Conservation (phyloP, 139 green algal genomes). For the Limnomonas spitsbergensis region DNA sequence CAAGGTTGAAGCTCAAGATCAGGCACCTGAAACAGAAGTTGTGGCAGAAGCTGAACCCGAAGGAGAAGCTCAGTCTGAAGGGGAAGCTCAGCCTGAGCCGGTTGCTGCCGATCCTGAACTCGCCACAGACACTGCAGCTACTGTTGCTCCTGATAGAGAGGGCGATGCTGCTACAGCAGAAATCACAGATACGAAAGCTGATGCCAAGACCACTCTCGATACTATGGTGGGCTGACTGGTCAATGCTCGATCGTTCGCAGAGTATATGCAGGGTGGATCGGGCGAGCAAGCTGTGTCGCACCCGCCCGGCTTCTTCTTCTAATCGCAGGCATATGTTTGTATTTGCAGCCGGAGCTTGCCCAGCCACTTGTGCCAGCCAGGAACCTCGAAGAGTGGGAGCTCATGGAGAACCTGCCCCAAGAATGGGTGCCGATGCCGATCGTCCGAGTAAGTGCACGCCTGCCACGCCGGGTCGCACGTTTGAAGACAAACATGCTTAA, state of each 20-base stretch:
- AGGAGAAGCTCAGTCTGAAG: background rate
- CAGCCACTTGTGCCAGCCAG: background rate
- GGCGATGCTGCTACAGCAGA: too few species aligned
- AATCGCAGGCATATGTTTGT: background rate
- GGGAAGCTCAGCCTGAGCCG: background rate
- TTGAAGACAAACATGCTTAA: background rate
- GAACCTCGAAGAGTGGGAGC: conserved; percentile 56
- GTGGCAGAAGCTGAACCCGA: background rate
- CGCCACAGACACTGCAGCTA: too few species aligned
- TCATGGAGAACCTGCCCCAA: conserved; percentile 47
- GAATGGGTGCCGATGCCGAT: conserved; percentile 46
- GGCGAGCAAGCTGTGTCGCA: background rate
- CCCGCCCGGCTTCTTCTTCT: background rate
- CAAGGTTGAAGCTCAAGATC: too few species aligned
- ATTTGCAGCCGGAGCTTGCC: background rate
- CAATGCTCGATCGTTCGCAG: too few species aligned
- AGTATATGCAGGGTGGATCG: background rate
- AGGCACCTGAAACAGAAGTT: background rate
- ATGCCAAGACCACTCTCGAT: too few species aligned
- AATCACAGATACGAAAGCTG: too few species aligned
- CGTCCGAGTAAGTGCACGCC: conserved; percentile 34
- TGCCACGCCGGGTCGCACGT: background rate
- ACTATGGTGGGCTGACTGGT: too few species aligned
- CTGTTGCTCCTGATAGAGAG: too few species aligned
- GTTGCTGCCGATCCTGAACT: background rate